Evolutionary conservation across 306 rosid genomes (phyloP), one percentile per base, ranked within the genome.

Genomic region (Rosa chinensis): DNA sequence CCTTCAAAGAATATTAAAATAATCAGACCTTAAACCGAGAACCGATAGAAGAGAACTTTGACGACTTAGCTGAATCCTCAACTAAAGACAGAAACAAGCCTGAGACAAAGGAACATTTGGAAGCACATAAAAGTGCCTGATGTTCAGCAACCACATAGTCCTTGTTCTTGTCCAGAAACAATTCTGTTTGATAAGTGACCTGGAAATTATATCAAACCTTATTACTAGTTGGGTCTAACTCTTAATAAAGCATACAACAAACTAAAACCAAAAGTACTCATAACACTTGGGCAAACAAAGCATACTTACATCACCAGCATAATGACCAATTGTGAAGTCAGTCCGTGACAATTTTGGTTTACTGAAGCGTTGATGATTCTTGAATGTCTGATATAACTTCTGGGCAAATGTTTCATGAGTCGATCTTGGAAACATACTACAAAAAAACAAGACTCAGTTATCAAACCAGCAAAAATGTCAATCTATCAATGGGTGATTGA

Each of bases 81-180:
- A 95, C 86, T 71, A 85, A 87, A 52, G 87, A 90, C 17, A 80
- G 87, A 82, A 96, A 96, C 87, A 96, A 85, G 73, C 90, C 85
- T 5, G 98, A 87, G 75, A 93, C 94, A 63, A 96, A 96, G 79
- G 90, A 71, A 82, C 97, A 91, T 73, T 72, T 88, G 62, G 99
- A 96, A 82, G 94, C 98, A 85, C 82, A 70, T 79, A 96, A 86
- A 79, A 96, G 97, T 11, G 92, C 93, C 78, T 93, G 98, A 83
- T 96, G 99, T 86, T 96, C 99, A 25, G 99, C 97, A 89, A 96
- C 94, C 84, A 96, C 99, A 58, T 96, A 96, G 85, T 96, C 99
- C 84, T 96, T 96, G 97, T 96, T 96, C 91, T 96, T 96, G 97
- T 96, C 99, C 86, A 96, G 96, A 85, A 96, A 96, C 70, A 91